Conservation (phyloP, 2,329 filamentous ascomycete species). For the Mollisia scopiformis region DNA sequence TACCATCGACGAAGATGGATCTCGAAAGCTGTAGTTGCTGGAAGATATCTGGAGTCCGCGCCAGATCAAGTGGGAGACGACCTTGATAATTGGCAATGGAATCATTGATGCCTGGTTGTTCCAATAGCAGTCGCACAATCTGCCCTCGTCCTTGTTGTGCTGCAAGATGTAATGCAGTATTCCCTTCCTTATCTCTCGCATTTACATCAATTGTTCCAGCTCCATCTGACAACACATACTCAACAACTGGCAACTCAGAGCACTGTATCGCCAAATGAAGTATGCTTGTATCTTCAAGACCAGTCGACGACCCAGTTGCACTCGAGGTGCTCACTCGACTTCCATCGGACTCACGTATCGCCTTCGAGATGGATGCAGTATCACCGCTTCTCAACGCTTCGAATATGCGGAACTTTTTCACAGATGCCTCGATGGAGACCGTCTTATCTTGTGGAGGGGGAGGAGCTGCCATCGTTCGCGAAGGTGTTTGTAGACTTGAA, state of each 20-base stretch:
- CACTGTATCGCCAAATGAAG: conserved; percentile 95
- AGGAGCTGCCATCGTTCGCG: conserved; percentile 21
- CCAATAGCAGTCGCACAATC: conserved; percentile 82
- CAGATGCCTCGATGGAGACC: conserved; percentile 82
- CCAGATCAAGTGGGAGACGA: conserved; percentile 84
- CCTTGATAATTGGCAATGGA: conserved; percentile 82
- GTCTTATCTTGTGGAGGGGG: conserved; percentile 30
- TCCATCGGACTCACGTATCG: conserved; percentile 66
- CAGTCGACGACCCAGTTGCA: conserved; percentile 38
- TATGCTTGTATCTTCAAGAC: conserved; percentile 82
- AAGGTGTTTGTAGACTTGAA: conserved; percentile 23
- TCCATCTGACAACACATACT: conserved; percentile 86
- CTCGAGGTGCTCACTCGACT: conserved; percentile 47
- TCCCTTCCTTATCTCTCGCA: conserved; percentile 88
- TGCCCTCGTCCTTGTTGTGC: conserved; percentile 78
- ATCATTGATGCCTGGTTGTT: conserved; percentile 85
- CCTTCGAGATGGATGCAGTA: conserved; percentile 85
- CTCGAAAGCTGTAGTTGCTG: conserved; percentile 90
- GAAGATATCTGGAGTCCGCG: conserved; percentile 92
- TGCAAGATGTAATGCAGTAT: conserved; percentile 89
- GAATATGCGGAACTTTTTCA: conserved; percentile 91
- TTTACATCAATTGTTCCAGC: conserved; percentile 77
- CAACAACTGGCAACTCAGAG: conserved; percentile 87
- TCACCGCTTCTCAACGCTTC: conserved; percentile 91
- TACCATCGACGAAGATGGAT: conserved; percentile 86